Evolutionary conservation across 495 filamentous ascomycete genomes (phyloP), one percentile per base, ranked within the genome.

Genomic region (Melanomma pulvis-pyrius): DNA sequence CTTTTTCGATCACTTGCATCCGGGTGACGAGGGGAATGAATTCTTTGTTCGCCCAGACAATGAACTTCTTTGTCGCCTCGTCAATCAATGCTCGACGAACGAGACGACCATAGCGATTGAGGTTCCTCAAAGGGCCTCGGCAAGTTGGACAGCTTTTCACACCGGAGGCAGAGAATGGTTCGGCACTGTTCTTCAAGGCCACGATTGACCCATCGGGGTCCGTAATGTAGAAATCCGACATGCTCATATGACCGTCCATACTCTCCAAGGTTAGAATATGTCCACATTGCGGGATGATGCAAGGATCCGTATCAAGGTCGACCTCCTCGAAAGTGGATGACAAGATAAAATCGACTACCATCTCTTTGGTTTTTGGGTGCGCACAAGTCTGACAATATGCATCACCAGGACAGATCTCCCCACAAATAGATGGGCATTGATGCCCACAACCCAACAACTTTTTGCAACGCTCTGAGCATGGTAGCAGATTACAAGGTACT

Each of bases 61-160:
- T 82, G 70, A 92, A 87, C 62, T 85, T 87, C 73, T 88, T 90
- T 0, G 86, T 87, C 0, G 84, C 76, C 70, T 90, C 87, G 56
- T 92, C 86, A 1, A 92, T 75, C 53, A 84, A 73, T 7, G 82
- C 88, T 5, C 85, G 81, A 36, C 84, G 80, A 32, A 89, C 81
- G 7, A 92, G 83, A 22, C 88, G 81, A 32, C 86, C 83, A 68
- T 93, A 92, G 17, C 89, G 77, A 11, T 87, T 75, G 57, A 91
- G 80, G 52, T 82, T 80, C 24, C 86, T 78, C 24, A 92, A 76
- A 3, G 87, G 81, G 0, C 82, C 82, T 11, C 87, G 83, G 69
- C 89, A 93, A 2, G 67, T 79, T 3, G 88, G 84, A 75, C 88
- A 92, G 15, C 32, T n/a, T 29, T 32, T 56, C n/a, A 25, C 9